Evolutionary conservation across 768 basidiomycete genomes (phyloP).

Genomic region (Suillus americanus): DNA sequence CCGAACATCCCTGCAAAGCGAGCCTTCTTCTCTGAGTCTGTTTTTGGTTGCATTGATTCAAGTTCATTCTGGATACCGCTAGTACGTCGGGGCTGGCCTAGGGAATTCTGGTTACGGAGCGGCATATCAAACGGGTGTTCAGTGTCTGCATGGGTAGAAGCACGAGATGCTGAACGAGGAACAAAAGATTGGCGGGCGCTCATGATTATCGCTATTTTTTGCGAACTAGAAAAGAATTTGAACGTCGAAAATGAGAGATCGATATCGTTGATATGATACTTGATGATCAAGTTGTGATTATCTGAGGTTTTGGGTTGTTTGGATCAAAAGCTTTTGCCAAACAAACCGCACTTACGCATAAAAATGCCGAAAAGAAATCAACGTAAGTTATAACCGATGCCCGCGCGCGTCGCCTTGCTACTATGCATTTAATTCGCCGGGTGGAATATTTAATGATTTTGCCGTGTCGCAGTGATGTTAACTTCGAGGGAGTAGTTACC

Average conservation of each 20-base stretch:
- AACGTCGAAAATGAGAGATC: background rate
- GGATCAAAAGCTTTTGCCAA: slow-evolving; percentile 7
- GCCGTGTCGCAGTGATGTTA: background rate
- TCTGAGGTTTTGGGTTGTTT: background rate
- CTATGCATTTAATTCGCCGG: background rate
- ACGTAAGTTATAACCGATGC: background rate
- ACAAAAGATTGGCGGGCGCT: slow-evolving; percentile 3
- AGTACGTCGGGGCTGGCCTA: background rate
- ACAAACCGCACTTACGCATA: background rate
- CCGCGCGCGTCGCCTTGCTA: background rate
- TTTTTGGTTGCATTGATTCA: background rate
- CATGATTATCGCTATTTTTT: background rate
- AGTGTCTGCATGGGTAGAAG: background rate
- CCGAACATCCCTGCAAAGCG: background rate
- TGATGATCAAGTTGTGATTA: background rate
- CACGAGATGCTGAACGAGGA: slow-evolving; percentile 5
- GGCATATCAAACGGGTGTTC: slow-evolving; percentile 1
- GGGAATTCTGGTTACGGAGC: background rate
- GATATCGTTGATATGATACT: background rate
- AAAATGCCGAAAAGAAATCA: background rate
- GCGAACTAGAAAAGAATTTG: background rate
- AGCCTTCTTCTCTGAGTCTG: background rate
- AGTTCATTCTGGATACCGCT: background rate
- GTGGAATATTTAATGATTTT: slow-evolving; percentile 2
- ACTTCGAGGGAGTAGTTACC: background rate